Percentiles rank a stretch among this genome's conserved stretches.
phyloP scores from a whole-genome alignment of 352 stramenopile species.

The Phytophthora capsici region DNA sequence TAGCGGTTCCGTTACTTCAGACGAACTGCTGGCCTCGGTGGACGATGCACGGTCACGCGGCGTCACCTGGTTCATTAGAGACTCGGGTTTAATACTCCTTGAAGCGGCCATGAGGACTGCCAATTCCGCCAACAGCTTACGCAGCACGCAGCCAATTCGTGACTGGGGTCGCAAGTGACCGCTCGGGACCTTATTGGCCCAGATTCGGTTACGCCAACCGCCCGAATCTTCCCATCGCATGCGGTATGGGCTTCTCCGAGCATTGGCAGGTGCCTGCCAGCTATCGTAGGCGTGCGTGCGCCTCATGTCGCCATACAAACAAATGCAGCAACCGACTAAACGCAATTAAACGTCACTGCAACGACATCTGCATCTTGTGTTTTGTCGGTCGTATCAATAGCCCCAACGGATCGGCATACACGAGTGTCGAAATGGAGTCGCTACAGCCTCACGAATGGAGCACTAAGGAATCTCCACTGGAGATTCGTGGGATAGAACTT shows the following conservation, averaged over 20 bases:
- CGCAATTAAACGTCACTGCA: no score
- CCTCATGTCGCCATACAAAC: neutral
- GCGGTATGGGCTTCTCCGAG: constrained; percentile 3
- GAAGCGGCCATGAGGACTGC: constrained; percentile 15
- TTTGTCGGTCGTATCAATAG: neutral
- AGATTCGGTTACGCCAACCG: constrained; percentile 27
- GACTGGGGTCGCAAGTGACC: constrained; percentile 27
- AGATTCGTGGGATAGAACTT: no score
- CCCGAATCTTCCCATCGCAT: constrained; percentile 6
- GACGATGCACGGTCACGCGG: constrained; percentile 25
- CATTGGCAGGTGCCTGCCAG: neutral
- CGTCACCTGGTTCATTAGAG: constrained; percentile 16
- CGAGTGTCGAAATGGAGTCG: neutral
- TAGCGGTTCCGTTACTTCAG: constrained; percentile 30
- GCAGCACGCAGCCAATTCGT: constrained; percentile 11
- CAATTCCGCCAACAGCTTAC: neutral
- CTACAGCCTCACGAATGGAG: neutral
- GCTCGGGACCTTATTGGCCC: constrained; percentile 20
- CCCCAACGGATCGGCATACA: neutral
- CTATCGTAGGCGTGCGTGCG: neutral
- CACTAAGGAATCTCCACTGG: no score
- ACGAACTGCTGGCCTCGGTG: constrained; percentile 27
- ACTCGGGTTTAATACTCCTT: constrained; percentile 13
- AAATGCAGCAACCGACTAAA: no score
- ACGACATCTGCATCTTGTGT: neutral